Evolutionary conservation across 495 filamentous ascomycete species (phyloP), one percentile per base, ranked within the genome.

Genomic region (Saxophila tyrrhenica): DNA sequence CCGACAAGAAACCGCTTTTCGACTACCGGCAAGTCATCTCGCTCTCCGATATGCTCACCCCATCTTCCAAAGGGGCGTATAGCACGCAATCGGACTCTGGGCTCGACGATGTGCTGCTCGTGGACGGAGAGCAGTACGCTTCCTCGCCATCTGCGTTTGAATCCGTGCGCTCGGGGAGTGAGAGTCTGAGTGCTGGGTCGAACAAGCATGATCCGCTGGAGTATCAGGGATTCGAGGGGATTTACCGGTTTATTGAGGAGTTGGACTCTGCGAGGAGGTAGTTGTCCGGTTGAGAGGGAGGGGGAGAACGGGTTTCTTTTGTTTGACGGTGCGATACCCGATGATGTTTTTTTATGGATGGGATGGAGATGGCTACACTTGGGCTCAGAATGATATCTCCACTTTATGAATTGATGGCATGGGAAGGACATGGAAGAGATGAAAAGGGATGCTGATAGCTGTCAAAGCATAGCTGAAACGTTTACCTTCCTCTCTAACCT

Each of bases 241-340:
- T 97, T 19, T 87, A 90, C 66, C 78, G 78, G 39, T 96, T 95
- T 66, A 62, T 97, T 46, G 86, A 86, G 65, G 85, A 94, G 59
- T 92, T 89, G 64, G 87, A 95, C 66, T 72, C 73, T 17, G 77
- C 81, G 41, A 69, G 67, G 48, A 73, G 70, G 48, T 57, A 45
- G 29, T 7, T 5, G 7, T 35, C 13, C 13, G 29, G 7, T 35
- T 35, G 29, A 35, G 29, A 35, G 5, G 13, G 5, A 35, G 13
- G 29, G 29, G 29, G 13, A 13, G 29, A 13, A 35, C 13, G 29
- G 29, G 13, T 35, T 35, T 35, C 29, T 13, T 35, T 35, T 35
- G 29, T 35, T 35, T 35, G 29, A 35, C 7, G n/a, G n/a, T n/a
- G 29, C 29, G 29, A 35, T 35, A 35, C 29, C 29, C 29, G 29